Evolutionary conservation across 352 stramenopile genomes (phyloP).

Genomic region (Phytophthora citrophthora): DNA sequence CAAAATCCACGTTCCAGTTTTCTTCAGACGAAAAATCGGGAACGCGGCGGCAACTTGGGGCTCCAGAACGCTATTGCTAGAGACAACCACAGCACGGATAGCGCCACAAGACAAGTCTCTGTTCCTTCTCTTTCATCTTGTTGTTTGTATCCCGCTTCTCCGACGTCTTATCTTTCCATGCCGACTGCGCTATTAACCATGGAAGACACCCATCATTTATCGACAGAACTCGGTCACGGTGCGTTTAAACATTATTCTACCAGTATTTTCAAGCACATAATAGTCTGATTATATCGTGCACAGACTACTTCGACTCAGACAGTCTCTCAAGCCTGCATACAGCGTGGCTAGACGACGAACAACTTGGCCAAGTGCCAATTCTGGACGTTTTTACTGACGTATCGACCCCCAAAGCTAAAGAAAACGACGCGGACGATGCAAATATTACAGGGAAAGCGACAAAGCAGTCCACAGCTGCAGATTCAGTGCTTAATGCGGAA

Average conservation of each 20-base stretch:
- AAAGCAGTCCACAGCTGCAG: constrained; percentile 39
- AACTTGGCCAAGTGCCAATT: constrained; percentile 42
- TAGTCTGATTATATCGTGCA: neutral
- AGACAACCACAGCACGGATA: constrained; percentile 1
- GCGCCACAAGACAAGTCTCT: neutral
- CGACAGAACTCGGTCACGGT: constrained; percentile 29
- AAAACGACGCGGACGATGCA: constrained; percentile 19
- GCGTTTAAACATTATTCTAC: constrained; percentile 7
- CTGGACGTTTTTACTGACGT: constrained; percentile 42
- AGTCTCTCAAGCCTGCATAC: constrained; percentile 42
- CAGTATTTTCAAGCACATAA: neutral
- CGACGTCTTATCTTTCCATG: constrained; percentile 23
- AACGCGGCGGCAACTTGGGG: constrained; percentile 7
- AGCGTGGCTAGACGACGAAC: constrained; percentile 59
- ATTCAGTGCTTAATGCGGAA: constrained; percentile 47
- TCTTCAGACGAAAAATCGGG: constrained; percentile 22
- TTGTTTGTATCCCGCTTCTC: constrained; percentile 2
- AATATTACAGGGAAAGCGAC: constrained; percentile 30
- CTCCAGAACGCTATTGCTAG: neutral
- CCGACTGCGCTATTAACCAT: constrained; percentile 32
- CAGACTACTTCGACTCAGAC: constrained; percentile 38
- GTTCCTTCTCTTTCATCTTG: constrained; percentile 2
- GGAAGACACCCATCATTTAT: constrained; percentile 36
- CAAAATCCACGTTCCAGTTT: neutral
- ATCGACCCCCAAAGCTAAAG: constrained; percentile 26